Base-by-base conservation (phyloP, 306 rosid species). In the Cajanus cajan region DNA sequence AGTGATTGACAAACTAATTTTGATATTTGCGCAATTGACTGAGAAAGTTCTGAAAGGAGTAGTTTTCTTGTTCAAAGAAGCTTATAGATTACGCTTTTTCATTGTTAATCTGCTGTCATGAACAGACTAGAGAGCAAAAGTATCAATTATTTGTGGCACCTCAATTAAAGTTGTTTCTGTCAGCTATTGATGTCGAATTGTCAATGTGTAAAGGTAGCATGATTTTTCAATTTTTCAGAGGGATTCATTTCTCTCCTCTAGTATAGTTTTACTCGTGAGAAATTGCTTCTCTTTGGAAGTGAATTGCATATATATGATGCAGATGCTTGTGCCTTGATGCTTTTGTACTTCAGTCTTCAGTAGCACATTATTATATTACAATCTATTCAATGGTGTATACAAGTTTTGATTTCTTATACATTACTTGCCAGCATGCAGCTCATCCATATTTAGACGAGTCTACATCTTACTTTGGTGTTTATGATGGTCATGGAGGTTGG, bases 401-500 rank as follows among this genome's bases (percentile, higher is more conserved):
- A 25, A 47, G 24, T 73, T 77, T 43, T 72, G 52, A 72, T 76
- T 76, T 78, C 58, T 75, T 59, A 28, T 44, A 31, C 68, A 18
- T 84, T 54, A 52, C 62, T 70, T 88, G 73, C 85, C 92, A 95
- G 99, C 96, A 95, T 91, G 94, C 98, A 71, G 99, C 99, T 70
- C 61, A 79, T 73, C 93, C 85, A 69, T 86, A 87, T 85, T 82
- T 95, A 83, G 99, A 95, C 36, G 78, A 85, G n/a, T 86, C 93
- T 28, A 95, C 99, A 2, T 93, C 98, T 40, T 93, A 90, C 88
- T 93, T 95, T 83, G 99, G 90, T 57, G 99, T 95, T 84, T 95
- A 87, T 79, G 99, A 95, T 78, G 99, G 99, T 31, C 99, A 95
- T 89, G 99, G 99, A 90, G 99, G 98, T 93, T 37, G 34, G 90